Percentiles rank a stretch among this genome's conserved stretches.
These are phyloP conservation scores for Oryza coarctata DNA, from an alignment of 176 grass and related monocot species.

Conservation along the genomic window DNA sequence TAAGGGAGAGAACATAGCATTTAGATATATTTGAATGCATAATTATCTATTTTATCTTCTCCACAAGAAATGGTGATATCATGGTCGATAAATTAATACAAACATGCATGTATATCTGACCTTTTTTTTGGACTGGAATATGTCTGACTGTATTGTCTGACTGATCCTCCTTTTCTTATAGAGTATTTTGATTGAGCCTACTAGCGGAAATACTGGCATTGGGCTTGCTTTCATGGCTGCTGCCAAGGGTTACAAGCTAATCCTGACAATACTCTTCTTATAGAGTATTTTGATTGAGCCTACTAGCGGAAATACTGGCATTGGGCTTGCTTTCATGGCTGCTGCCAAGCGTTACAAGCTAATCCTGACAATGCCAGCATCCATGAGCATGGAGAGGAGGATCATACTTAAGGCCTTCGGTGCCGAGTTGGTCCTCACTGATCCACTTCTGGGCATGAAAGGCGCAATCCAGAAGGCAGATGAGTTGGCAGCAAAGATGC, in stretches of 20 bases:
- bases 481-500: slow-evolving; percentile 45
- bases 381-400: slow-evolving; percentile 56
- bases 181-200: slow-evolving; percentile 61
- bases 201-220: slow-evolving; percentile 58
- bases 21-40: background rate
- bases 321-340: slow-evolving; percentile 62
- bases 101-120: background rate
- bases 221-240: slow-evolving; percentile 62
- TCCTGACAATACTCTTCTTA: slow-evolving; percentile 54
- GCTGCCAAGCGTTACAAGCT: slow-evolving; percentile 59
- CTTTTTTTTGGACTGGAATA: background rate
- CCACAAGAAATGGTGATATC: background rate
- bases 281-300: slow-evolving; percentile 61
- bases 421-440: slow-evolving; percentile 47
- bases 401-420: slow-evolving; percentile 55
- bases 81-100: background rate
- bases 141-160: background rate
- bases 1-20: background rate
- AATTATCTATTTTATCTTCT: background rate
- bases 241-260: slow-evolving; percentile 55
- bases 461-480: slow-evolving; percentile 48
- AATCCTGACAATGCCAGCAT: slow-evolving; percentile 49
- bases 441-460: slow-evolving; percentile 52
- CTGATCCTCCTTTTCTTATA: background rate
- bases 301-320: slow-evolving; percentile 56